Evolutionary conservation across 345 rosid species (phyloP).

Genomic region (Acer yangbiense): DNA sequence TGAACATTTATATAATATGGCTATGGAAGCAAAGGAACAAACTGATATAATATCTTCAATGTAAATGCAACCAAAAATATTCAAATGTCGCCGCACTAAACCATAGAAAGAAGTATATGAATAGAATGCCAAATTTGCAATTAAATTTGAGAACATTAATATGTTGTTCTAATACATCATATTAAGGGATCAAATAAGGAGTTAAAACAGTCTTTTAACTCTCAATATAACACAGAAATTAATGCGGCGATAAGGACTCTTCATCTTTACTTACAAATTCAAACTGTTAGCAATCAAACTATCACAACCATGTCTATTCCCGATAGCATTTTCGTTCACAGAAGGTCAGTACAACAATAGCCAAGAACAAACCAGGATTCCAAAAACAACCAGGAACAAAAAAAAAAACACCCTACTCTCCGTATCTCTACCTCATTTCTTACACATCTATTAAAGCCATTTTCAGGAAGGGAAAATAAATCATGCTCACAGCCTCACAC

Average conservation of each 20-base stretch:
- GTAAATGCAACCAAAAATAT: neutral
- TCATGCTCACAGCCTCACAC: conserved; percentile 42
- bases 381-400: conserved; percentile 25
- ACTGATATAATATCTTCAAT: neutral
- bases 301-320: conserved; percentile 40
- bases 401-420: conserved; percentile 41
- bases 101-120: neutral
- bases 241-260: conserved; percentile 20
- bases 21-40: neutral
- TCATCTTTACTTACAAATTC: conserved; percentile 51
- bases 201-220: conserved; percentile 13
- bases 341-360: conserved; percentile 47
- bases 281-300: conserved; percentile 62
- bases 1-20: neutral
- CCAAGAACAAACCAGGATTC: conserved; percentile 38
- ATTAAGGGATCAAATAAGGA: neutral
- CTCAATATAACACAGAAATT: conserved; percentile 12
- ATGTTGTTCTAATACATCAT: conserved; percentile 13
- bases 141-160: conserved; percentile 2
- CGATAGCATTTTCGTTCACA: conserved; percentile 27
- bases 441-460: conserved; percentile 39
- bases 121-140: neutral
- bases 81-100: neutral
- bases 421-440: conserved; percentile 45
- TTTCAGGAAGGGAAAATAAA: conserved; percentile 35